Percentiles rank a stretch among this genome's conserved stretches.
phyloP scores from a whole-genome alignment of 2,329 filamentous ascomycete species.

The Trichoderma asperellum region DNA sequence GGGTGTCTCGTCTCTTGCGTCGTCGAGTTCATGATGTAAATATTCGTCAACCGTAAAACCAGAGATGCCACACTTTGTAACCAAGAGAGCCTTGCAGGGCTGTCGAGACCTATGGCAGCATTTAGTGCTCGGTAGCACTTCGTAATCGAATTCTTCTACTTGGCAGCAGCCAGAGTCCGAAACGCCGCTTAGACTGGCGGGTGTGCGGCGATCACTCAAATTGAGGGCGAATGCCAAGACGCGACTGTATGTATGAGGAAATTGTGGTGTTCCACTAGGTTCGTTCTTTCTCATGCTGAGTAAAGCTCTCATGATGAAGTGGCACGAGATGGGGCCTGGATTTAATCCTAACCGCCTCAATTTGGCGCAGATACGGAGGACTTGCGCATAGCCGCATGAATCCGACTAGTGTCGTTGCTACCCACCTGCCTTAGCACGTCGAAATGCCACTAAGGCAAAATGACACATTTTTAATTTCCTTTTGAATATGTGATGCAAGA shows the following conservation, averaged over 20 bases:
- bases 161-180: slow-evolving; percentile 21
- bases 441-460: slow-evolving; percentile 20
- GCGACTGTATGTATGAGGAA: slow-evolving; percentile 2
- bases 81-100: not conserved
- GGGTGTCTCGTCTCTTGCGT: not conserved
- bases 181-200: slow-evolving; percentile 8
- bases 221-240: slow-evolving; percentile 15
- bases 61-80: not conserved
- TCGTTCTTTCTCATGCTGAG: slow-evolving; percentile 13
- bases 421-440: slow-evolving; percentile 12
- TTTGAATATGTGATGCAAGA: not conserved
- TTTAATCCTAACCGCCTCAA: slow-evolving; percentile 9
- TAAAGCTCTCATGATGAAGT: slow-evolving; percentile 21
- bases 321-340: slow-evolving; percentile 22
- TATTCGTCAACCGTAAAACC: not conserved
- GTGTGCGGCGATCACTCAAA: slow-evolving; percentile 21
- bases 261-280: slow-evolving; percentile 23
- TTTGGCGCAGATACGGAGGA: slow-evolving; percentile 17
- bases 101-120: not conserved
- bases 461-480: slow-evolving; percentile 22
- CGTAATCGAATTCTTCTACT: not conserved
- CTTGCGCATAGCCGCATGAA: slow-evolving; percentile 20
- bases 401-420: slow-evolving; percentile 12
- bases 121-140: not conserved
- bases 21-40: not conserved